Evolutionary conservation across 1,284 basidiomycete genomes (phyloP).

Genomic region (Ganoderma resinaceum): DNA sequence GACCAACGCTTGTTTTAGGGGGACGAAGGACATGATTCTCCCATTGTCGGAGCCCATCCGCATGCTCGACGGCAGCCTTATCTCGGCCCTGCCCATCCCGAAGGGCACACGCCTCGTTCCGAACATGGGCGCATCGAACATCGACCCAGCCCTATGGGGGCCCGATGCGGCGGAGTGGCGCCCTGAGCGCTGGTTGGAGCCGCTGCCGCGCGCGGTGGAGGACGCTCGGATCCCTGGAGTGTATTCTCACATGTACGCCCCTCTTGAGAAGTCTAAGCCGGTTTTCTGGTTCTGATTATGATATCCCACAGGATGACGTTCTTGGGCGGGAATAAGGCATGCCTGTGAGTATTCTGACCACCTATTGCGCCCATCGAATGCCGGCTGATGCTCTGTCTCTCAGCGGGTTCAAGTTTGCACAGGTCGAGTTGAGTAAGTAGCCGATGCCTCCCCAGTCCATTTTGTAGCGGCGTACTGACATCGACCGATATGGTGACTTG

Average conservation of each 20-base stretch:
- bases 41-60: constrained; percentile 16
- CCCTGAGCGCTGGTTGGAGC: constrained; percentile 22
- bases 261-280: too few species aligned
- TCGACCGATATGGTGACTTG: background rate
- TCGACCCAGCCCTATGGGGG: constrained; percentile 15
- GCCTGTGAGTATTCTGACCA: constrained; percentile 37
- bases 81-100: constrained; percentile 18
- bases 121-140: constrained; percentile 14
- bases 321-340: constrained; percentile 39
- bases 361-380: background rate
- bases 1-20: background rate
- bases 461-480: background rate
- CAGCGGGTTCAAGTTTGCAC: constrained; percentile 28
- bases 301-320: constrained; percentile 41
- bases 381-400: background rate
- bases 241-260: constrained; percentile 16
- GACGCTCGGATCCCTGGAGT: constrained; percentile 21
- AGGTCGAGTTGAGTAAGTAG: constrained; percentile 28
- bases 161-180: constrained; percentile 18
- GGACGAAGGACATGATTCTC: constrained; percentile 8
- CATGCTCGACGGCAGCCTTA: constrained; percentile 23
- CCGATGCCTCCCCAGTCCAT: background rate
- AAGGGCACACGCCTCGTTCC: constrained; percentile 22
- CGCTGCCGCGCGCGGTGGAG: constrained; percentile 17
- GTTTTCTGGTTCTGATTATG: too few species aligned